phyloP scores from a whole-genome alignment of 768 basidiomycete species.

The Rubroboletus pulcherrimus region DNA sequence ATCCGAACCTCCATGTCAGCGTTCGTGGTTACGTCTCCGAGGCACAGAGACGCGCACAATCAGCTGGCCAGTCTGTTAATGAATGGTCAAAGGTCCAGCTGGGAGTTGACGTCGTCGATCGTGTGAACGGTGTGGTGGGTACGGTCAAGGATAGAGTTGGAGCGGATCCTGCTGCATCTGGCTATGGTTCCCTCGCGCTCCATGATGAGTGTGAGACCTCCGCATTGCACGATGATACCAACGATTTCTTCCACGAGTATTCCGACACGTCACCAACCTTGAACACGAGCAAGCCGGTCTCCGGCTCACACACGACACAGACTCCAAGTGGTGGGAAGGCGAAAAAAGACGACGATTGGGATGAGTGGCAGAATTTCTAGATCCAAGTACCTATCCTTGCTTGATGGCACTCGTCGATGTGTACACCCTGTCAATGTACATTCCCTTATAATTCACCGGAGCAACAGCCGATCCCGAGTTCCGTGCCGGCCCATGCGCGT shows the following conservation, averaged over 20 bases:
- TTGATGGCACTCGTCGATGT: too few relatives aligned
- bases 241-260: slow-evolving; percentile 55
- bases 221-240: slow-evolving; percentile 57
- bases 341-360: slow-evolving; percentile 57
- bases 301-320: slow-evolving; percentile 5
- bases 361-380: slow-evolving; percentile 82
- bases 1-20: slow-evolving; percentile 74
- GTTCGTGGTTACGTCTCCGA: slow-evolving; percentile 70
- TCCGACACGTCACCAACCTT: slow-evolving; percentile 18
- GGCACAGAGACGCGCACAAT: slow-evolving; percentile 60
- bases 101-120: slow-evolving; percentile 84
- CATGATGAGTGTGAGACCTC: slow-evolving; percentile 55
- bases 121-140: slow-evolving; percentile 66
- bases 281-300: slow-evolving; percentile 7
- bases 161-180: slow-evolving; percentile 50
- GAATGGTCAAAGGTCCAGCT: slow-evolving; percentile 72
- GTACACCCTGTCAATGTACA: not conserved
- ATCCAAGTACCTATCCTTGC: not conserved
- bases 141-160: slow-evolving; percentile 56
- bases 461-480: slow-evolving; percentile 17
- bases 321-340: slow-evolving; percentile 12
- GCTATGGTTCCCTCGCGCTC: slow-evolving; percentile 47
- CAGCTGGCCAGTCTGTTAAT: slow-evolving; percentile 63
- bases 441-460: slow-evolving; percentile 1
- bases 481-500: slow-evolving; percentile 16